A percentile compares a stretch with the other conserved stretches of the same genome.
Evolutionary conservation across 2,329 filamentous ascomycete species (phyloP).

Genomic region (Aspergillus niger): DNA sequence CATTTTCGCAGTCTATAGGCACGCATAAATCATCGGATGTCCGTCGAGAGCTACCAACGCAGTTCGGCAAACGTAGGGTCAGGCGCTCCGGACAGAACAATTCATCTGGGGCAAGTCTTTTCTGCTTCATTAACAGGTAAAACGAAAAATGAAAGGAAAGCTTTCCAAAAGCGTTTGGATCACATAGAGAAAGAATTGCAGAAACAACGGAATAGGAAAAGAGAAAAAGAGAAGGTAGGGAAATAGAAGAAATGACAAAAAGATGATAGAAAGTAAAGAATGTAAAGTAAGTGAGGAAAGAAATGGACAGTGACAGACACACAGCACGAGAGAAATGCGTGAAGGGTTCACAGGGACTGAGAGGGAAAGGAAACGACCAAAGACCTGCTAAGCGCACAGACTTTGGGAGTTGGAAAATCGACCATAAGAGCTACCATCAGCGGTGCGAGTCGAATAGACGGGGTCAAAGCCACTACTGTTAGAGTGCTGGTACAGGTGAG

Average conservation of each 20-base stretch:
- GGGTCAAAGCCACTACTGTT: constrained; percentile 34
- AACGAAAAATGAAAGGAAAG: neutral
- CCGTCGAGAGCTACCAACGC: neutral
- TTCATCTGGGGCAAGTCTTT: neutral
- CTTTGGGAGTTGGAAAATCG: constrained; percentile 39
- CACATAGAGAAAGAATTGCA: neutral
- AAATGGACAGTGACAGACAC: neutral
- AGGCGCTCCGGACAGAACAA: neutral
- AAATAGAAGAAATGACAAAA: constrained; percentile 7
- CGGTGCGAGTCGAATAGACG: constrained; percentile 30
- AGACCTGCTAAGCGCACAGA: constrained; percentile 35
- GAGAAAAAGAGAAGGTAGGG: constrained; percentile 9
- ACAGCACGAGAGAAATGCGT: neutral
- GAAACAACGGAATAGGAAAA: constrained; percentile 1
- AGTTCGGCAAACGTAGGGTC: neutral
- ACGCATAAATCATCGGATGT: neutral
- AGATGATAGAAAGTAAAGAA: neutral
- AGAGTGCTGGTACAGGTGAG: constrained; percentile 28
- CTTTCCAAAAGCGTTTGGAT: too few species aligned
- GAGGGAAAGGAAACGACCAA: constrained; percentile 21
- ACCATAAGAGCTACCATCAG: constrained; percentile 29
- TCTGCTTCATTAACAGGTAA: neutral
- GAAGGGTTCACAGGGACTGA: neutral
- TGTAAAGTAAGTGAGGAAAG: neutral
- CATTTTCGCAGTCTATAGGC: constrained; percentile 5